Conservation (phyloP, 371 early-diverging fungal species). For the Smittium mucronatum region DNA sequence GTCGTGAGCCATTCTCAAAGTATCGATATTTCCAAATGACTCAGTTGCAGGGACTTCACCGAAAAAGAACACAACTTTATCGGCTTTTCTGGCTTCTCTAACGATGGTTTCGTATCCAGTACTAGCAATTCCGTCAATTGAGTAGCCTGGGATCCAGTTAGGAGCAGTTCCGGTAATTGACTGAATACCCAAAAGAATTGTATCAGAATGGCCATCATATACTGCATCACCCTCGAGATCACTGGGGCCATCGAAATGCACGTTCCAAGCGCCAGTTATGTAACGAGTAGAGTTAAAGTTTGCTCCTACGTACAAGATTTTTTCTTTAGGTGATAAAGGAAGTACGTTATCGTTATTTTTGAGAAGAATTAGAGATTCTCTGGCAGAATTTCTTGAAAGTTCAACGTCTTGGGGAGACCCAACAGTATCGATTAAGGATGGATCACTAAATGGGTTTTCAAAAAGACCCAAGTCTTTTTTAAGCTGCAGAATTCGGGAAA, state of each 20-base stretch:
- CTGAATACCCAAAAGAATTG: slow-evolving; percentile 15
- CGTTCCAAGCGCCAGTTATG: slow-evolving; percentile 26
- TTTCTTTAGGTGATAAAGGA: slow-evolving; percentile 14
- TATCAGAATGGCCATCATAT: slow-evolving; percentile 25
- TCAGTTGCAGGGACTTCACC: slow-evolving; percentile 27
- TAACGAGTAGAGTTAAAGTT: slow-evolving; percentile 20
- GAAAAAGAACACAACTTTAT: slow-evolving; percentile 23
- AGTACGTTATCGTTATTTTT: slow-evolving; percentile 19
- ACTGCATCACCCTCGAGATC: slow-evolving; percentile 19
- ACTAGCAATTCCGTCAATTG: slow-evolving; percentile 18
- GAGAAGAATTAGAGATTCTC: slow-evolving; percentile 21
- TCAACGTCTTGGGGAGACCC: slow-evolving; percentile 21
- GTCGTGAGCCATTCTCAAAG: slow-evolving; percentile 34
- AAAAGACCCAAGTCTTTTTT: slow-evolving; percentile 48
- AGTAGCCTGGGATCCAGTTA: slow-evolving; percentile 12
- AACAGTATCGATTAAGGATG: slow-evolving; percentile 11
- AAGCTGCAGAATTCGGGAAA: slow-evolving; percentile 37
- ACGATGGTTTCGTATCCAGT: slow-evolving; percentile 27
- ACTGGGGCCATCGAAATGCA: slow-evolving; percentile 20
- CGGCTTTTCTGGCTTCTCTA: slow-evolving; percentile 16
- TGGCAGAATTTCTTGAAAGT: slow-evolving; percentile 15
- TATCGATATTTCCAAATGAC: slow-evolving; percentile 38
- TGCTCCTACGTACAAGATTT: slow-evolving; percentile 20
- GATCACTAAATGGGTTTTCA: slow-evolving; percentile 14
- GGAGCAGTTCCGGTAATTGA: slow-evolving; percentile 15